These are phyloP conservation scores for Amanita rubescens DNA, from an alignment of 768 basidiomycete genomes.

Conservation along the genomic window DNA sequence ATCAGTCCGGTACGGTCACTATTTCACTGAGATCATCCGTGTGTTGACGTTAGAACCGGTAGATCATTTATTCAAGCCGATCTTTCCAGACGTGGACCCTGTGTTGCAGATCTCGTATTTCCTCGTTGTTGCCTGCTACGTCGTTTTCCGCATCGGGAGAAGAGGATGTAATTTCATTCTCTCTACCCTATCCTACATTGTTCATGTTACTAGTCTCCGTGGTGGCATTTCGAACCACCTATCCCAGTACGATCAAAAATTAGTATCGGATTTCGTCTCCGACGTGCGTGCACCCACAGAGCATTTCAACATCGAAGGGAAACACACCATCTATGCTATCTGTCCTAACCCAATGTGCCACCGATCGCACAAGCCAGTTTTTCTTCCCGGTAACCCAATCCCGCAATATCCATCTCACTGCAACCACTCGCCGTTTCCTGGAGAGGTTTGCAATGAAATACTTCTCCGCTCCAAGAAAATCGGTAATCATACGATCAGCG, in stretches of 20 bases:
- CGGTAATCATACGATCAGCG: neutral
- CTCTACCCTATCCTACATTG: conserved; percentile 9
- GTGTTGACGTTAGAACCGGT: neutral
- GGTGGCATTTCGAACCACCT: neutral
- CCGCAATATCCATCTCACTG: neutral
- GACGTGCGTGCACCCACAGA: neutral
- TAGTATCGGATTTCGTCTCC: neutral
- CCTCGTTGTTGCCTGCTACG: conserved; percentile 12
- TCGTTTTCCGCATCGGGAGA: conserved; percentile 13
- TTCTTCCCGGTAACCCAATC: neutral
- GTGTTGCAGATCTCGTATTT: conserved; percentile 14
- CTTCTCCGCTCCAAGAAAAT: neutral
- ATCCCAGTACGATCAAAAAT: neutral
- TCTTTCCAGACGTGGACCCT: neutral
- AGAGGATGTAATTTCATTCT: conserved; percentile 14
- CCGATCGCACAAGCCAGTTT: neutral
- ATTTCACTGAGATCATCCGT: neutral
- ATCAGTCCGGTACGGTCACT: neutral
- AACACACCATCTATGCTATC: neutral
- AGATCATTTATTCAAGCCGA: neutral
- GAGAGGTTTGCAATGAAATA: neutral
- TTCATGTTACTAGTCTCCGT: conserved; percentile 4
- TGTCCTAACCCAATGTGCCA: neutral
- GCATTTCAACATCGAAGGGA: neutral
- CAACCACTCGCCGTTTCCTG: neutral